A percentile compares a stretch with the other conserved stretches of the same genome.
These are phyloP conservation scores for Brassica incana DNA, from an alignment of 345 rosid species.

Conservation along the genomic window DNA sequence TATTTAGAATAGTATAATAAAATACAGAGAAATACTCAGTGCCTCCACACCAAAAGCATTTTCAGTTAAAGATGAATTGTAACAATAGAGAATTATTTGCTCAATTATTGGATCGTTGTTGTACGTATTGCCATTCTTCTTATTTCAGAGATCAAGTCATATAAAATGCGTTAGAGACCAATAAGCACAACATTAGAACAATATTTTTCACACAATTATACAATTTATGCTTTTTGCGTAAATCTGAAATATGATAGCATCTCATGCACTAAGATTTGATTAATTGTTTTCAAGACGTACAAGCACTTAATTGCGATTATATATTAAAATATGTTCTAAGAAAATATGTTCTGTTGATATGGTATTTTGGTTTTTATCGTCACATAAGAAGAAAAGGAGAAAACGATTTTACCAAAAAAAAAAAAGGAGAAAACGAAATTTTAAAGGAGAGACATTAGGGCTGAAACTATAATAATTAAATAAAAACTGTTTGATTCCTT, in stretches of 20 bases:
- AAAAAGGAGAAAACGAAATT: too few species aligned
- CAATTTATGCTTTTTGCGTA: not conserved
- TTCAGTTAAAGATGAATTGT: not conserved
- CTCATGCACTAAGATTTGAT: not conserved
- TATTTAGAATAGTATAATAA: slow-evolving; percentile 2
- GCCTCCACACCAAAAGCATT: slow-evolving; percentile 4
- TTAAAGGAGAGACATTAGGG: not conserved
- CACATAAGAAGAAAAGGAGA: not conserved
- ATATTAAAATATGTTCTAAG: not conserved
- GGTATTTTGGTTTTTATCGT: not conserved
- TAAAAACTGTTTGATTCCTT: not conserved
- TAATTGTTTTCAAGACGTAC: not conserved
- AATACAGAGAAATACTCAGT: not conserved
- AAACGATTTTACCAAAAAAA: too few species aligned
- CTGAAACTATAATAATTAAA: not conserved
- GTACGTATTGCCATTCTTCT: not conserved
- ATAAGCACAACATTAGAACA: not conserved
- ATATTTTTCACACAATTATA: too few species aligned
- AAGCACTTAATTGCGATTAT: not conserved
- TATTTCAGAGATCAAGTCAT: not conserved
- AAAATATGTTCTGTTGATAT: not conserved
- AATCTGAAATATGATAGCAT: not conserved
- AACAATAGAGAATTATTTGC: not conserved
- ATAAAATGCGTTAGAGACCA: not conserved
- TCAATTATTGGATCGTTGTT: not conserved